Base-by-base conservation (phyloP, 768 basidiomycete genomes). In the Gloeopeniophorella convolvens region DNA sequence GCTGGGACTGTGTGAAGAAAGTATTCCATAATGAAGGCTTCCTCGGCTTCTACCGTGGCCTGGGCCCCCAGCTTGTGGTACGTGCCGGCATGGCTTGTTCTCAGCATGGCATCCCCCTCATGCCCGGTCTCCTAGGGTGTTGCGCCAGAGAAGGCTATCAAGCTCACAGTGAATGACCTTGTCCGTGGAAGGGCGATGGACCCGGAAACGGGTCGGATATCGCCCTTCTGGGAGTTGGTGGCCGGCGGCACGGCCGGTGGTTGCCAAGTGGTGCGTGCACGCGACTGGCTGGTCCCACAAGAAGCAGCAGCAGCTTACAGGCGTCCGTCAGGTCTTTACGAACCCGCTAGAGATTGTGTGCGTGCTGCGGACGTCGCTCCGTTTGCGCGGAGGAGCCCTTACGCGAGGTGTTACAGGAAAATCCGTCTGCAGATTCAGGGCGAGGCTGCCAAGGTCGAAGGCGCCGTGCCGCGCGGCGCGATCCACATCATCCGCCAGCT, bases 341-440 rank as follows among this genome's bases (percentile, higher is more conserved):
- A 99, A 98, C 66, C 96, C 96, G 37, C 70, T 99, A 52, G 92
- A 95, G 68, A 94, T 94, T 68, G 89, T 91, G 89, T 92, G 78
- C 54, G 85, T 55, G 16, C 26, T 34, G 28, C 10, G 30, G 18
- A 4, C 8, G 21, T 34, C 18, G 26, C 13, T 4, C 32, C 21
- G 24, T 44, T 42, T 13, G n/a, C 6, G 35, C 42, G 10, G n/a
- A 37, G 24, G 34, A 18, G 26, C 13, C 24, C 36, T 40, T 35
- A 41, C n/a, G 35, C 42, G 24, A 41, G 10, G 40, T 23, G 31
- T 23, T 56, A 15, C 56, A 92, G 89, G 40, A 92, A 94, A 77
- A 96, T 96, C 60, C 86, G 94, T 35, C 70, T 95, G 26, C 93
- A 96, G 63, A 70, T 96, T n/a, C 93, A 94, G 66, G 96, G 96